Percentiles rank a stretch among this genome's conserved stretches.
Evolutionary conservation across 768 basidiomycete species (phyloP).

Genomic region (Tylopilus subfusipes): DNA sequence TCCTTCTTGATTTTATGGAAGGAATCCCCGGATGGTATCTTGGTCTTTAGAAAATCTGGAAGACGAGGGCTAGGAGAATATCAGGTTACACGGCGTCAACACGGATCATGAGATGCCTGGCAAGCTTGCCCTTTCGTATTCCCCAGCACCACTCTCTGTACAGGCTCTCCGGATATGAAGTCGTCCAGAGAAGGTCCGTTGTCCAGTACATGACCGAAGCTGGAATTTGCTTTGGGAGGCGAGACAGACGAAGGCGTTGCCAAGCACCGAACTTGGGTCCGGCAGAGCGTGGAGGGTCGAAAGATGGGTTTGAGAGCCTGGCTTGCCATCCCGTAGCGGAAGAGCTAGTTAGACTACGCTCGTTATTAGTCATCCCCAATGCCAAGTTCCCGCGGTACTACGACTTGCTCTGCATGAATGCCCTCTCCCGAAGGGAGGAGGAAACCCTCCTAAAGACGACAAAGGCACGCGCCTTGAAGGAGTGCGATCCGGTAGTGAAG

Average conservation of each 20-base stretch:
- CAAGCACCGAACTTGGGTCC: conserved; percentile 37
- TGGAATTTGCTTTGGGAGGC: conserved; percentile 32
- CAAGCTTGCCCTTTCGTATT: conserved; percentile 58
- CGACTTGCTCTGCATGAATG: conserved; percentile 53
- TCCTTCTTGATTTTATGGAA: conserved; percentile 95
- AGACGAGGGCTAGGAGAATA: conserved; percentile 64
- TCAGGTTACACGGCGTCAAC: background rate
- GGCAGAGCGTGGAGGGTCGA: conserved; percentile 6
- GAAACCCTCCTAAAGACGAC: conserved; percentile 80
- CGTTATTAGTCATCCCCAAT: conserved; percentile 9
- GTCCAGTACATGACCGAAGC: conserved; percentile 52
- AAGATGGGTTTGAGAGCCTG: conserved; percentile 10
- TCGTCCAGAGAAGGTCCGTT: conserved; percentile 77
- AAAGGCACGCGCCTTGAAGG: conserved; percentile 72
- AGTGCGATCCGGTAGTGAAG: conserved; percentile 75
- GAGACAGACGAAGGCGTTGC: conserved; percentile 42
- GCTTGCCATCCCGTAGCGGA: conserved; percentile 9
- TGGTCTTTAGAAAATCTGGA: conserved; percentile 85
- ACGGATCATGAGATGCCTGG: conserved; percentile 4
- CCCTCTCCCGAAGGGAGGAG: conserved; percentile 84
- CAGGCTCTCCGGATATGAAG: conserved; percentile 62
- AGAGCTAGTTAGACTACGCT: background rate
- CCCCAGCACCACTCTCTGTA: conserved; percentile 64
- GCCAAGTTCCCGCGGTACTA: conserved; percentile 2
- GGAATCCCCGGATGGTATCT: conserved; percentile 84